phyloP scores from a whole-genome alignment of 192 early-diverging fungal species.

The Kickxella alabastrina region DNA sequence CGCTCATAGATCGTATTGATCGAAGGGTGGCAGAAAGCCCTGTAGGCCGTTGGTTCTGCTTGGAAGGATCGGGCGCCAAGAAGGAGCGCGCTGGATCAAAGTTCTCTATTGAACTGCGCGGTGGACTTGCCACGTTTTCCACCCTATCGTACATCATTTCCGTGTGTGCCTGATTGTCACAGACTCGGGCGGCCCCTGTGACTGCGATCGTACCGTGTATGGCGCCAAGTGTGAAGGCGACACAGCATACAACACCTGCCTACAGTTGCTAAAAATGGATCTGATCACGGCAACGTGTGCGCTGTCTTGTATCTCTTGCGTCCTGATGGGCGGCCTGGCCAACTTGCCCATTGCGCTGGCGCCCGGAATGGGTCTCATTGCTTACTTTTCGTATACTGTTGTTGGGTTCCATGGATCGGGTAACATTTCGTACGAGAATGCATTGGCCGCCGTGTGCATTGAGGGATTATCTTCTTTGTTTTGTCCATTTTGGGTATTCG shows the following conservation, averaged over 20 bases:
- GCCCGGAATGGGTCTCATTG: constrained; percentile 77
- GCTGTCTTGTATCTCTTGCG: constrained; percentile 57
- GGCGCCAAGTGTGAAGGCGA: constrained; percentile 58
- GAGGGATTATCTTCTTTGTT: constrained; percentile 76
- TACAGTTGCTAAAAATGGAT: constrained; percentile 60
- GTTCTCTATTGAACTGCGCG: constrained; percentile 64
- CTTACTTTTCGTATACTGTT: constrained; percentile 79
- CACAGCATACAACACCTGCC: constrained; percentile 58
- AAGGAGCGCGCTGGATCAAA: constrained; percentile 57
- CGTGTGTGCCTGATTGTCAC: constrained; percentile 70
- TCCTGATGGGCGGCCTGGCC: constrained; percentile 63
- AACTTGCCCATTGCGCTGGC: constrained; percentile 77
- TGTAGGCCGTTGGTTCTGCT: constrained; percentile 59
- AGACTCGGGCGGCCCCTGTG: constrained; percentile 72
- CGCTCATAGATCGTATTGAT: constrained; percentile 51
- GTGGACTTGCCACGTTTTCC: constrained; percentile 61
- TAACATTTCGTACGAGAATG: constrained; percentile 61
- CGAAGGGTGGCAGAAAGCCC: constrained; percentile 52
- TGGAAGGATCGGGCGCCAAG: constrained; percentile 57
- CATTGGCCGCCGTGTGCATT: constrained; percentile 72
- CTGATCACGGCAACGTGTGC: constrained; percentile 71
- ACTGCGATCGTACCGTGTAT: constrained; percentile 52
- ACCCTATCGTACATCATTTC: constrained; percentile 72
- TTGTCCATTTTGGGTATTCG: constrained; percentile 73
- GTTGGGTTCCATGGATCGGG: constrained; percentile 74